Base-by-base conservation (phyloP, 2,329 filamentous ascomycete genomes). In the Cadophora sp. region DNA sequence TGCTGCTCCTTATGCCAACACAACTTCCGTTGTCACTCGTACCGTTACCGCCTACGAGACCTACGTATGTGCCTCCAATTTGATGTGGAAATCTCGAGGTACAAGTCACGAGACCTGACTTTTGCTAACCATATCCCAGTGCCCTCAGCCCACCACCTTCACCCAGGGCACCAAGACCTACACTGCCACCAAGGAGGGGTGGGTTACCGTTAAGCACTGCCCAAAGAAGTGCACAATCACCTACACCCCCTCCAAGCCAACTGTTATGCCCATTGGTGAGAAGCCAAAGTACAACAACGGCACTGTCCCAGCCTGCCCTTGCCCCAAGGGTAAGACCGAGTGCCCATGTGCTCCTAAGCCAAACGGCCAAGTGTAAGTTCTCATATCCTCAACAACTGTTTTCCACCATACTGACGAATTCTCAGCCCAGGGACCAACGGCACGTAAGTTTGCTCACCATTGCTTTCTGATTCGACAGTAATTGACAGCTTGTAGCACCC, bases 141-240 rank as follows among this genome's bases (percentile, higher is more conserved):
- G 60, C 65, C 59, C 71, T 9, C 16, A 27, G 9, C 37, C 65
- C 24, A 73, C 70, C 59, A 34, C 43, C 8, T 68, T 68, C 50
- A 63, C 64, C n/a, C 16, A 71, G 19, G 58, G 50, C 11, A 68
- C 55, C 40, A 68, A 69, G 31, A 67, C 63, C 2, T 66, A 67
- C 46, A 67, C 63, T 31, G 68, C 59, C 29, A 55, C 62, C 19
- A 60, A 59, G n/a, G 48, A 61, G 11, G 48, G 66, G 56, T 73
- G 68, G 68, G 62, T 68, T 51, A 70, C 70, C 19, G 62, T 72
- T 50, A 69, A 64, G 31, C 53, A 65, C 59, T 72, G 69, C 61
- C 64, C 67, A 4, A 26, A 60, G 19, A 59, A 60, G 22, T 72
- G 70, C 62, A 69, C 71, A 48, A 71, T 71, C 50, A 53, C 50